Percentiles rank a stretch among this genome's conserved stretches.
phyloP scores from a whole-genome alignment of 2,329 filamentous ascomycete genomes.

The Zarea fungicola region DNA sequence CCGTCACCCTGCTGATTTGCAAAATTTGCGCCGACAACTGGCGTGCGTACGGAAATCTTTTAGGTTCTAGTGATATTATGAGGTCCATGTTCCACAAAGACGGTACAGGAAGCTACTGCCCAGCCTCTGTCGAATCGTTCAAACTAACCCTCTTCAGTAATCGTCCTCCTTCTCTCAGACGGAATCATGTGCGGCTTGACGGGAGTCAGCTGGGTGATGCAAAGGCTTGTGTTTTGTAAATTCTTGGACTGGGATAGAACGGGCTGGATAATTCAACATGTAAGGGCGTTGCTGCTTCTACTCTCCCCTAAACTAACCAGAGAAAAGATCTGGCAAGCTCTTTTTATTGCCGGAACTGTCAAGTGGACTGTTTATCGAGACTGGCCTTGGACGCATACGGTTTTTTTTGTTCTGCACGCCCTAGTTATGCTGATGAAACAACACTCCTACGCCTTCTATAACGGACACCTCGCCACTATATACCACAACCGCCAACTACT shows the following conservation, averaged over 20 bases:
- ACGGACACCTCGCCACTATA: conserved; percentile 62
- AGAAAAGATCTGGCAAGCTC: conserved; percentile 59
- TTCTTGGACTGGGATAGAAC: conserved; percentile 60
- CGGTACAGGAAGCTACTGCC: conserved; percentile 26
- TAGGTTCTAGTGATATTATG: conserved; percentile 69
- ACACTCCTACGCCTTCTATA: conserved; percentile 75
- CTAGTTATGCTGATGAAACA: conserved; percentile 80
- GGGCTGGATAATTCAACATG: conserved; percentile 70
- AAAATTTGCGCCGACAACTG: conserved; percentile 66
- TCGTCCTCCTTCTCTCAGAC: conserved; percentile 57
- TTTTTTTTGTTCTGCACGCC: conserved; percentile 70
- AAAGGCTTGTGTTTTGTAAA: conserved; percentile 53
- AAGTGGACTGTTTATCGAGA: conserved; percentile 63
- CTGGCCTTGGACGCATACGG: conserved; percentile 80
- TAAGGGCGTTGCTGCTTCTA: conserved; percentile 26
- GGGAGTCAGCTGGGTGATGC: conserved; percentile 59
- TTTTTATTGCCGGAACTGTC: conserved; percentile 58
- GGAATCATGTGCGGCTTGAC: conserved; percentile 64
- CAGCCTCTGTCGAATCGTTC: background rate
- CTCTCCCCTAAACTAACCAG: conserved; percentile 1
- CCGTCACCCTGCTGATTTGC: conserved; percentile 59
- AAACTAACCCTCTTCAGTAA: conserved; percentile 29
- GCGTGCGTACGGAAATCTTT: conserved; percentile 59
- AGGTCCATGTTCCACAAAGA: conserved; percentile 57
- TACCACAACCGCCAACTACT: conserved; percentile 46